These are phyloP conservation scores for Hibiscus mutabilis DNA, from an alignment of 345 rosid genomes.

Conservation along the genomic window DNA sequence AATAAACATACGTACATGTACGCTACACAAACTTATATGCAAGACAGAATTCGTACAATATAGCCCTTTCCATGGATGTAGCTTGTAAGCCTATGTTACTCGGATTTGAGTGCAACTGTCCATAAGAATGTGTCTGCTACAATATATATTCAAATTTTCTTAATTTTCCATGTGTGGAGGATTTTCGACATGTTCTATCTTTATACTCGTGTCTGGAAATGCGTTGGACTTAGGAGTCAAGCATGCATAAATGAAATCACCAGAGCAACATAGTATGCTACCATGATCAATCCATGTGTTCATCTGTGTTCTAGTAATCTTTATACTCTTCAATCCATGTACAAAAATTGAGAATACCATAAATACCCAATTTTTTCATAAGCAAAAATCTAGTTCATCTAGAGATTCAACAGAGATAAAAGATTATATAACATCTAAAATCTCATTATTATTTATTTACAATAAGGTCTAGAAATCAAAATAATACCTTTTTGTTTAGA, in stretches of 20 bases:
- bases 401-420: neutral
- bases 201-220: neutral
- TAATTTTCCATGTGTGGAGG: neutral
- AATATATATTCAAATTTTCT: neutral
- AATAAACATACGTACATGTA: too few species aligned
- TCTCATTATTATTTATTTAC: neutral
- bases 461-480: neutral
- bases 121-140: neutral
- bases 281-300: neutral
- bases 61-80: neutral
- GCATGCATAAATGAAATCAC: neutral
- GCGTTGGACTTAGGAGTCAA: neutral
- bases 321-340: neutral
- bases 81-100: neutral
- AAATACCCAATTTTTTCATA: neutral
- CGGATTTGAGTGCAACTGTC: neutral
- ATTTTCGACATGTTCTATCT: neutral
- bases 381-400: neutral
- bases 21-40: neutral
- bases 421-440: neutral
- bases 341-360: neutral
- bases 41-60: neutral
- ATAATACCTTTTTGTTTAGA: slow-evolving; percentile 36
- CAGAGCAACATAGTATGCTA: neutral
- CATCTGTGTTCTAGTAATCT: neutral